Conservation (phyloP, 2,329 filamentous ascomycete genomes). For the Penicillium sp. region DNA sequence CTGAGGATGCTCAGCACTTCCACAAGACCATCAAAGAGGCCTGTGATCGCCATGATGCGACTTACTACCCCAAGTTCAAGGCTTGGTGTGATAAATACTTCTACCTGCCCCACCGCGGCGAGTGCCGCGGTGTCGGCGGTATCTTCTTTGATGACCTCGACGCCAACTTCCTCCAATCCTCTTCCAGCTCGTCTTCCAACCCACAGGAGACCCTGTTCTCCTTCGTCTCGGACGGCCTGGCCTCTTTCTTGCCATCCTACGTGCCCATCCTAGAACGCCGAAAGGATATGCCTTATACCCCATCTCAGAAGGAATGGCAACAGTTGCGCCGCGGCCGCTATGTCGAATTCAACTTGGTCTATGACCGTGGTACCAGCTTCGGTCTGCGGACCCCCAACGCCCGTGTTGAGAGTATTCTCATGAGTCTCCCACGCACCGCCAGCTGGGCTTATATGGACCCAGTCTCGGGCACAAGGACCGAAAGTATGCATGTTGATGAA, state of each 20-base stretch:
- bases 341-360: constrained; percentile 97
- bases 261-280: constrained; percentile 82
- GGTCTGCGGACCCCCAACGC: constrained; percentile 90
- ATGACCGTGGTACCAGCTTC: constrained; percentile 93
- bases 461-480: constrained; percentile 46
- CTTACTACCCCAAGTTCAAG: constrained; percentile 93
- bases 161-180: constrained; percentile 47
- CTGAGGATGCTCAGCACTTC: constrained; percentile 96
- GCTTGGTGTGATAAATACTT: constrained; percentile 99
- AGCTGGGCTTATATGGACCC: constrained; percentile 94
- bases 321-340: constrained; percentile 92
- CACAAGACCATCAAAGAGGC: constrained; percentile 89
- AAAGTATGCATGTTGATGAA: constrained; percentile 50
- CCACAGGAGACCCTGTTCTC: constrained; percentile 87
- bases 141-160: constrained; percentile 99
- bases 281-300: constrained; percentile 88
- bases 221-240: constrained; percentile 81
- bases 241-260: constrained; percentile 87
- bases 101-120: constrained; percentile 84
- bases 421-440: constrained; percentile 92
- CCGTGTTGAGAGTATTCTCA: constrained; percentile 92
- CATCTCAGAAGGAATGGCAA: constrained; percentile 92
- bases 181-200: constrained; percentile 61
- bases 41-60: constrained; percentile 89
- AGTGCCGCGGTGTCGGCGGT: constrained; percentile 84